A percentile compares a stretch with the other conserved stretches of the same genome.
Evolutionary conservation across 495 filamentous ascomycete species (phyloP).

Genomic region (Penicillium macrosclerotiorum): DNA sequence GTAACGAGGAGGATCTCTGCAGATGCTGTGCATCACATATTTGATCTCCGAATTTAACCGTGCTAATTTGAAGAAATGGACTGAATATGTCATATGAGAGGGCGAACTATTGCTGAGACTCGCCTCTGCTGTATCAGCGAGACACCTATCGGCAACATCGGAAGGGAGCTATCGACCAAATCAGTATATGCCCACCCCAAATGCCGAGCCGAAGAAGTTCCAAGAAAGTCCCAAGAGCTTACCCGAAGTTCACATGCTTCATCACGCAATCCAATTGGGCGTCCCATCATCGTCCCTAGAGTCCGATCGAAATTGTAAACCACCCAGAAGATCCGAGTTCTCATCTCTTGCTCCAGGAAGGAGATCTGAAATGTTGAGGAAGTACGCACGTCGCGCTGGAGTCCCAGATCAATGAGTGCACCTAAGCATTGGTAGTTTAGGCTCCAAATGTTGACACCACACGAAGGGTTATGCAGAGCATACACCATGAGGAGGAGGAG

Average conservation of each 20-base stretch:
- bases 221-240: background rate
- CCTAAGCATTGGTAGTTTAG: slow-evolving; percentile 49
- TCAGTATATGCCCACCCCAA: background rate
- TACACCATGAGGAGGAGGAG: slow-evolving; percentile 46
- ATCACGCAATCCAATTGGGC: slow-evolving; percentile 48
- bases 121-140: slow-evolving; percentile 7
- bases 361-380: slow-evolving; percentile 33
- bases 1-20: slow-evolving; percentile 35
- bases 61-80: slow-evolving; percentile 43
- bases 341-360: slow-evolving; percentile 45
- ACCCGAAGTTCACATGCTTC: slow-evolving; percentile 49
- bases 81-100: slow-evolving; percentile 41
- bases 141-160: slow-evolving; percentile 30
- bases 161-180: slow-evolving; percentile 24
- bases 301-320: slow-evolving; percentile 46
- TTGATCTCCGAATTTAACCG: slow-evolving; percentile 49
- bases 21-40: slow-evolving; percentile 46
- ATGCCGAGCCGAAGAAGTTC: background rate
- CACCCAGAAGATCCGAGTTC: slow-evolving; percentile 49
- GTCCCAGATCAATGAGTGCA: slow-evolving; percentile 43
- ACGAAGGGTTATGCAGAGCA: slow-evolving; percentile 45
- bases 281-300: slow-evolving; percentile 48
- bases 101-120: slow-evolving; percentile 2
- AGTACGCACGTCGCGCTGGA: slow-evolving; percentile 42
- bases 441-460: slow-evolving; percentile 47